Base-by-base conservation (phyloP, 164 flowering plant genomes). In the Aristolochia fimbriata region DNA sequence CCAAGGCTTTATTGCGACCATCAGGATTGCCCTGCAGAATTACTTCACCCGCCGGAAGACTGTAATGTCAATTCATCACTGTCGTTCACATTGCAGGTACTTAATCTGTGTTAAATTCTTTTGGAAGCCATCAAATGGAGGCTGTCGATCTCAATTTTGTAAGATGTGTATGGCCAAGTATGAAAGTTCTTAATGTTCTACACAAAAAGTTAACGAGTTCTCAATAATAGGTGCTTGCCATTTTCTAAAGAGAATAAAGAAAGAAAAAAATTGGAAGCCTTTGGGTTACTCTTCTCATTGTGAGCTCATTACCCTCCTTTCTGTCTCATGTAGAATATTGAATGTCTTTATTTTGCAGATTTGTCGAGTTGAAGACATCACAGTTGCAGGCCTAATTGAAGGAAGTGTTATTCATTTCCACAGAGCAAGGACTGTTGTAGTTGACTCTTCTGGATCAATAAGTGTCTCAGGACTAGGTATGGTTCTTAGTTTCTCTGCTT, bases 31-130 rank as follows among this genome's bases (percentile, higher is more conserved):
- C 98, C 98, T 4, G 45, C 66, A 50, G 96, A 92, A 78, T 74
- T 92, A 51, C 76, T 89, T 76, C 90, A 89, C 69, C 98, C 98
- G 4, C 97, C 96, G 65, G 97, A 92, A 71, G 97, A 92, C 81
- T 92, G 98, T 77, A 89, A 84, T 67, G 87, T 92, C 72, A 92
- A 92, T 71, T 81, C 97, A 53, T 83, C 98, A 47, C 58, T 92
- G 65, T 52, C 91, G 48, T 92, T 92, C 76, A 92, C 98, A 63
- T 84, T 92, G 69, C 97, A 92, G 98, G 96, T 88, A 62, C 58
- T 24, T 23, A 7, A n/a, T 22, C 23, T 61, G n/a, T 48, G 57
- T 25, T 27, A 1, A 15, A 52, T 23, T 52, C 43, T 46, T 22
- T 41, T n/a, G n/a, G 9, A 23, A 53, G 49, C 33, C 25, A 2